Conservation (phyloP, 192 early-diverging fungal genomes). For the Gaertneriomyces sp. region DNA sequence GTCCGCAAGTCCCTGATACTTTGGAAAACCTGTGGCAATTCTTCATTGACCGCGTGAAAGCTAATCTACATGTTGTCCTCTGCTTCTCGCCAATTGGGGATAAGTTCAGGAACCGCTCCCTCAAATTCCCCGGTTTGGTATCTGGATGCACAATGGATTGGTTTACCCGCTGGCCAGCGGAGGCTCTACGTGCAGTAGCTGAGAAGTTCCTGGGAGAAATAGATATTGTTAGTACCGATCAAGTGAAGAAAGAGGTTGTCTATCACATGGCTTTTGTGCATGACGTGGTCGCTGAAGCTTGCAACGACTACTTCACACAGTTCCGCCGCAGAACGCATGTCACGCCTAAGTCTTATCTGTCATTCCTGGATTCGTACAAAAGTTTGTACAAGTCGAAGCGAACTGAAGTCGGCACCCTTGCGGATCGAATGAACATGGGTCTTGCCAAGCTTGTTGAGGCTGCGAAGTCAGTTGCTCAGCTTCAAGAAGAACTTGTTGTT, state of each 20-base stretch:
- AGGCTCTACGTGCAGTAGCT: slow-evolving; percentile 54
- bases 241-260: slow-evolving; percentile 58
- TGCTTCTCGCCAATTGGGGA: slow-evolving; percentile 67
- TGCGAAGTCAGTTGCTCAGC: slow-evolving; percentile 56
- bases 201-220: slow-evolving; percentile 58
- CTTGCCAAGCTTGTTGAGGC: slow-evolving; percentile 60
- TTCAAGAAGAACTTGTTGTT: slow-evolving; percentile 63
- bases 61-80: slow-evolving; percentile 61
- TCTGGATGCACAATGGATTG: slow-evolving; percentile 65
- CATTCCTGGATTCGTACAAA: slow-evolving; percentile 60
- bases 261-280: slow-evolving; percentile 62
- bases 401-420: slow-evolving; percentile 50
- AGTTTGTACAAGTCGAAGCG: slow-evolving; percentile 47
- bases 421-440: slow-evolving; percentile 68
- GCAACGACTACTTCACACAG: slow-evolving; percentile 59
- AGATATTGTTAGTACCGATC: slow-evolving; percentile 55
- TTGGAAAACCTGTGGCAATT: slow-evolving; percentile 66
- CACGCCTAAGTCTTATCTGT: slow-evolving; percentile 62
- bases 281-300: slow-evolving; percentile 59
- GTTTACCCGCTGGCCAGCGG: slow-evolving; percentile 61
- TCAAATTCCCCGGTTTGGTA: slow-evolving; percentile 64
- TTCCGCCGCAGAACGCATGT: slow-evolving; percentile 61
- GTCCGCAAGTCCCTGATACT: slow-evolving; percentile 56
- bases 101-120: slow-evolving; percentile 62
- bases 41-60: slow-evolving; percentile 66